These are phyloP conservation scores for Akanthomyces lecanii DNA, from an alignment of 2,329 filamentous ascomycete genomes.

Conservation along the genomic window DNA sequence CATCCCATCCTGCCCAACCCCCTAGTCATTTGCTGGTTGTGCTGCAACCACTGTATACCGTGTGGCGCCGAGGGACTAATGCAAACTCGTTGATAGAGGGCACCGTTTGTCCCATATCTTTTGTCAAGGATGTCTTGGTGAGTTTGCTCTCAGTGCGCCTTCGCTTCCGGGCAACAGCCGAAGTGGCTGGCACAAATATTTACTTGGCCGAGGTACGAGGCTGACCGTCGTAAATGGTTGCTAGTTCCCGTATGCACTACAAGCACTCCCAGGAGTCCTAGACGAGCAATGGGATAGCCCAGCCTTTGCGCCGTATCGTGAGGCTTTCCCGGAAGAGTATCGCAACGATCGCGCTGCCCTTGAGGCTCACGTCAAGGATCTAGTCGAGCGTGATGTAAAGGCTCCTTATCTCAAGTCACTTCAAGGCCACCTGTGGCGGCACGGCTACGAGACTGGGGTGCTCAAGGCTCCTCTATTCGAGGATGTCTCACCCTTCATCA, in stretches of 20 bases:
- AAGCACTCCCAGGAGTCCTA: slow-evolving; percentile 60
- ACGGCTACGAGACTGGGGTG: slow-evolving; percentile 65
- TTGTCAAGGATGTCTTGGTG: slow-evolving; percentile 80
- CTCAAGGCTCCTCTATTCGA: slow-evolving; percentile 69
- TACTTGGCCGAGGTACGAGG: background rate
- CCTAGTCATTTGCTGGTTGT: background rate
- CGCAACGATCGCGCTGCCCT: slow-evolving; percentile 56
- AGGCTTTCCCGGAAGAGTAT: slow-evolving; percentile 65
- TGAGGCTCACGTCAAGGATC: slow-evolving; percentile 62
- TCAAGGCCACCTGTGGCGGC: slow-evolving; percentile 74
- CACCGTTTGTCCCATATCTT: slow-evolving; percentile 77
- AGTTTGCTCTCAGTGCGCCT: slow-evolving; percentile 35
- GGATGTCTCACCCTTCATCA: slow-evolving; percentile 64
- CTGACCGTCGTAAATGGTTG: background rate
- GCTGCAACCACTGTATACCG: background rate
- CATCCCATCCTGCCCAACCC: background rate
- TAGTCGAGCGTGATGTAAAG: slow-evolving; percentile 70
- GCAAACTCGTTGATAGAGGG: slow-evolving; percentile 54
- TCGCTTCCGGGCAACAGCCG: slow-evolving; percentile 16
- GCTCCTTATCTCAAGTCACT: slow-evolving; percentile 72
- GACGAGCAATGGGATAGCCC: slow-evolving; percentile 62
- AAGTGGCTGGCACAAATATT: background rate
- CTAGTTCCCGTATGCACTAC: slow-evolving; percentile 74
- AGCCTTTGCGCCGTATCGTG: slow-evolving; percentile 62
- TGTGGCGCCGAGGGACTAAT: background rate